A percentile compares a stretch with the other conserved stretches of the same genome.
Evolutionary conservation across 192 early-diverging fungal species (phyloP).

Genomic region (Podochytrium sp.): DNA sequence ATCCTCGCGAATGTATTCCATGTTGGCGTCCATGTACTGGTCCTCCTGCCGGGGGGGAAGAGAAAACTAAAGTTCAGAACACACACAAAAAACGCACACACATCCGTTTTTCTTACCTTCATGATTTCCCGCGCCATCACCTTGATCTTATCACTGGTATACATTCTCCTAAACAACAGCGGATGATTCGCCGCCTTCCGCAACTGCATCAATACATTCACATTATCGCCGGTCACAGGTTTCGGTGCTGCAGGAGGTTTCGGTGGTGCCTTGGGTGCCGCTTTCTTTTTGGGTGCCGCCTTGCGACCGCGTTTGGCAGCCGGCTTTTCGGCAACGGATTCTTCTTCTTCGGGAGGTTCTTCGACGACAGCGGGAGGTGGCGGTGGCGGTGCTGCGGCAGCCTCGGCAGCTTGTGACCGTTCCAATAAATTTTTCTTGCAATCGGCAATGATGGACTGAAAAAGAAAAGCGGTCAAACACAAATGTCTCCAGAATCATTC

Average conservation of each 20-base stretch:
- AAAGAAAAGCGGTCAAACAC: not conserved
- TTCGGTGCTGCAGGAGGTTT: not conserved
- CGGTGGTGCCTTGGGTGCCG: too few species aligned
- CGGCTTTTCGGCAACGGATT: too few species aligned
- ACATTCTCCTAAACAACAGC: conserved; percentile 71
- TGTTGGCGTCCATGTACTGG: conserved; percentile 75
- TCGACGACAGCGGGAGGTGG: too few species aligned
- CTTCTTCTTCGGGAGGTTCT: too few species aligned
- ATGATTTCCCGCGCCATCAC: conserved; percentile 72
- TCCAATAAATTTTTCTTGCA: conserved; percentile 32
- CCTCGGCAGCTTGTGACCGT: not conserved
- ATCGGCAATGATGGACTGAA: conserved; percentile 39
- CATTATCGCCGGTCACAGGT: conserved; percentile 7
- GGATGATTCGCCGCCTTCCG: conserved; percentile 88
- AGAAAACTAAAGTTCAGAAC: not conserved
- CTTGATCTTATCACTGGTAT: conserved; percentile 56
- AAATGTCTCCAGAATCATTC: too few species aligned
- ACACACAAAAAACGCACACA: conserved; percentile 23
- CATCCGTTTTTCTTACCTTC: conserved; percentile 32
- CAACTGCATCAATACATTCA: conserved; percentile 73
- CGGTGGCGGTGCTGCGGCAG: conserved; percentile 15
- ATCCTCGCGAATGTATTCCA: conserved; percentile 80
- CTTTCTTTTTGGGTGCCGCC: too few species aligned
- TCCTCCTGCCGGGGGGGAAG: too few species aligned
- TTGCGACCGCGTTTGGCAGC: too few species aligned